Evolutionary conservation across 2,329 filamentous ascomycete genomes (phyloP), one percentile per base, ranked within the genome.

Genomic region (Colletotrichum tamarilloi): DNA sequence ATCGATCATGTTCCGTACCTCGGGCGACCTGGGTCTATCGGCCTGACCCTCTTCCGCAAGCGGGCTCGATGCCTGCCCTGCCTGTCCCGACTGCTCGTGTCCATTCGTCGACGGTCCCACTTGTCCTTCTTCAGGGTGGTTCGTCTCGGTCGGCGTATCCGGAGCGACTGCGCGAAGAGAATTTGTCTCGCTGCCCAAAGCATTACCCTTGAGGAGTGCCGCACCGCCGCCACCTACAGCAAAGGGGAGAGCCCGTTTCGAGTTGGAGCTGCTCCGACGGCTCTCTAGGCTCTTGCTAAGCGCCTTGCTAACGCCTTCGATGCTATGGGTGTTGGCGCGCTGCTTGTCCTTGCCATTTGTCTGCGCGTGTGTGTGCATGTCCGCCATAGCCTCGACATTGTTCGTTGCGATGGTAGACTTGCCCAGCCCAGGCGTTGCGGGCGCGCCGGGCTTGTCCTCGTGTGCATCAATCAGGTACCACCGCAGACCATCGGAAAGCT

Each of bases 401-500:
- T 94, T 95, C 52, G 94, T 93, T 14, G 95, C 95, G 19, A 98
- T 95, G 0, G 97, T 98, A 76, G 93, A 95, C 82, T 97, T 98
- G 52, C 94, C 94, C 67, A 98, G 89, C 0, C 96, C 95, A 0
- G 97, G 96, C 0, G 96, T 98, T n/a, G 93, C 92, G 0, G 97
- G 97, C 2, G 95, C 95, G 1, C 93, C 93, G 0, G 95, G 91
- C 79, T 98, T 98, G 82, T 99, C 97, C 83, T 99, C 97, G 2
- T 91, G 89, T 0, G 97, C 97, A 80, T 99, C 96, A 46, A 99
- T 92, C 6, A 99, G 89, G 82, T 98, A 98, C 97, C 97, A 99
- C 42, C 96, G 92, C 60, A 99, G 85, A 3, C 97, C 97, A 78
- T 99, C 97, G 0, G 95, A 98, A 14, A 99, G 88, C 78, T 98